Percentiles rank a stretch among this genome's conserved stretches.
Conservation (phyloP, 495 filamentous ascomycete genomes). For the Chaetomidium leptoderma region DNA sequence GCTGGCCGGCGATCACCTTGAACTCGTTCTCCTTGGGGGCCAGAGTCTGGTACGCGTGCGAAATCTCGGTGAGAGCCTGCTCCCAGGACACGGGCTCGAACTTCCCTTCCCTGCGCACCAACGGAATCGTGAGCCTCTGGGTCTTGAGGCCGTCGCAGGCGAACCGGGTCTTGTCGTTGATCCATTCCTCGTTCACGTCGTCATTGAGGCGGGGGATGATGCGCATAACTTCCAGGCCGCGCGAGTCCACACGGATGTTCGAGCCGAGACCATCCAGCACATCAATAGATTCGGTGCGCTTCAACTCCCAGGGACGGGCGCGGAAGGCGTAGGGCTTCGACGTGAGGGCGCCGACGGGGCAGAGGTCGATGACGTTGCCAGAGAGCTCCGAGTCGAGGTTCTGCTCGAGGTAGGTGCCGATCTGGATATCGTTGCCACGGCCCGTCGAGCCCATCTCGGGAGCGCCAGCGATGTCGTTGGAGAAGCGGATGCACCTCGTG, state of each 20-base stretch:
- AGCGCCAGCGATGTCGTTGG: constrained; percentile 94
- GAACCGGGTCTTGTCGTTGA: constrained; percentile 96
- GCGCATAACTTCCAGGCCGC: constrained; percentile 96
- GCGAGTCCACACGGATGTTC: constrained; percentile 85
- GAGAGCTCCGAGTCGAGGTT: constrained; percentile 91
- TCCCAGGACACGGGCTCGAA: constrained; percentile 93
- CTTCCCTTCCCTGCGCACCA: constrained; percentile 80
- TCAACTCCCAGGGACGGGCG: constrained; percentile 92
- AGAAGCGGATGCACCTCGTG: constrained; percentile 94
- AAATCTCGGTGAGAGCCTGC: constrained; percentile 82
- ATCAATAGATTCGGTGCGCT: constrained; percentile 89
- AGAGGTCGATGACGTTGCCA: constrained; percentile 95
- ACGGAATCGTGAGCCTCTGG: constrained; percentile 84
- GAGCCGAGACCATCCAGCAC: constrained; percentile 90
- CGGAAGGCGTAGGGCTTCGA: constrained; percentile 98
- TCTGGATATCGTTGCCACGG: constrained; percentile 94
- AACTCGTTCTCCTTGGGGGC: constrained; percentile 85
- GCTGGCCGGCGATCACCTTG: constrained; percentile 87
- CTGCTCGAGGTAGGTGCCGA: constrained; percentile 93
- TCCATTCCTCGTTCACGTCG: constrained; percentile 98
- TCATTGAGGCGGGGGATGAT: constrained; percentile 89
- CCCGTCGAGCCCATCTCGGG: constrained; percentile 91
- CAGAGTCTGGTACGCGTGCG: constrained; percentile 66
- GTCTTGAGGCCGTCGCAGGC: constrained; percentile 96
- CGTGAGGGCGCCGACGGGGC: constrained; percentile 91